Percentiles rank a stretch among this genome's conserved stretches.
Conservation (phyloP, 371 early-diverging fungal genomes). For the Circinella umbellata region DNA sequence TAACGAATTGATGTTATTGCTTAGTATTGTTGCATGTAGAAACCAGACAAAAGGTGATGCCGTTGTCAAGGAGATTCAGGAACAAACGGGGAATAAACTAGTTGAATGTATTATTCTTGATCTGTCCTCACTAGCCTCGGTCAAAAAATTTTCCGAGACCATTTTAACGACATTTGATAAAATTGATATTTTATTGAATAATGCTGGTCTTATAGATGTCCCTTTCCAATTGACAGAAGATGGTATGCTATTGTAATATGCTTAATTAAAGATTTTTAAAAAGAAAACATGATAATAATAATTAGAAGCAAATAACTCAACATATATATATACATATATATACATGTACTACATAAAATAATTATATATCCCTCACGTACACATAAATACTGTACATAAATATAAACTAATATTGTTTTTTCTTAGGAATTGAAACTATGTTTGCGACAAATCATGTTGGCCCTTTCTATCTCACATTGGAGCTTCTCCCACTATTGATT, state of each 20-base stretch:
- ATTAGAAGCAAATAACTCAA: no score
- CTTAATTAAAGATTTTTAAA: no score
- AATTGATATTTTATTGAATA: conserved; percentile 68
- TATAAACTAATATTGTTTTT: not conserved
- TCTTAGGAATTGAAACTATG: conserved; percentile 32
- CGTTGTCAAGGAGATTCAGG: conserved; percentile 58
- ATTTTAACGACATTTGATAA: conserved; percentile 49
- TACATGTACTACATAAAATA: no score
- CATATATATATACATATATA: no score
- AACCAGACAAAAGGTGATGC: conserved; percentile 42
- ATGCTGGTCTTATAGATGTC: conserved; percentile 77
- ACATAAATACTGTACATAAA: no score
- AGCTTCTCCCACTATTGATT: conserved; percentile 65
- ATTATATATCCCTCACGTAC: no score
- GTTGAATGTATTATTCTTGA: conserved; percentile 66
- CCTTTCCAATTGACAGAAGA: conserved; percentile 70
- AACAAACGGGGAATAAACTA: conserved; percentile 55
- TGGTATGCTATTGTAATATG: conserved; percentile 33
- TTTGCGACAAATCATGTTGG: conserved; percentile 77
- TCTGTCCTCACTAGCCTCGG: conserved; percentile 58
- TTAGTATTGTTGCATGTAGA: conserved; percentile 63
- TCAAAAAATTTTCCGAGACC: conserved; percentile 55
- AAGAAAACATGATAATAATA: no score
- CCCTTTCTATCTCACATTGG: conserved; percentile 68
- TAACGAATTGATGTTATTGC: not conserved